Evolutionary conservation across 306 rosid genomes (phyloP), one percentile per base, ranked within the genome.

Genomic region (Trifolium subterraneum): DNA sequence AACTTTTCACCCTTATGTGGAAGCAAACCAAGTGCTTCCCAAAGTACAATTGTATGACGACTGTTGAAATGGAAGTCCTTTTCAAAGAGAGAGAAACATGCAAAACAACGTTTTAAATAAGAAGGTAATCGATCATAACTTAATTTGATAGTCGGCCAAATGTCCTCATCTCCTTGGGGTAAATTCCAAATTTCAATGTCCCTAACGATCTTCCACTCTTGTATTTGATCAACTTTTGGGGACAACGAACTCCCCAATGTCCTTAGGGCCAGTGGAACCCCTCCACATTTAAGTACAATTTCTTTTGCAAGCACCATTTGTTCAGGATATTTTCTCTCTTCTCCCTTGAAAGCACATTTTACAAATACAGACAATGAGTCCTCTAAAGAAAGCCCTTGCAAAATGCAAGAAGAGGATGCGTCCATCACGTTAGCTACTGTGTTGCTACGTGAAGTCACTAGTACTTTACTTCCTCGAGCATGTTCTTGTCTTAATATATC

Each of bases 121-220:
- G 86, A 48, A 0, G 88, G 77, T 80, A 82, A 54, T 8, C 35
- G 75, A 82, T 79, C 73, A 18, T 76, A 85, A 47, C 86, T 85
- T 14, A 82, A 19, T 33, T 52, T 73, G 0, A 85, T 47, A 9
- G 73, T 76, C 5, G 82, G 82, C 16, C 76, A 51, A 12, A 82
- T 76, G 50, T 44, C 78, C 0, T 52, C 44, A 5, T 64, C 5
- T 22, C 29, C 31, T 27, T 73, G 80, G 8, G 70, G 16, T 15
- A 82, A 52, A 44, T 64, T 38, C 82, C 86, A 85, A 20, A 79
- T 85, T n/a, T 76, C 86, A 48, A 14, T 76, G 10, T 82, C 83
- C 6, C 41, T 67, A 0, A 73, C n/a, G 66, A 0, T 4, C 22
- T 33, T 38, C 76, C 75, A 73, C 3, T 64, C 64, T 0, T 33